Percentiles rank a stretch among this genome's conserved stretches.
Conservation (phyloP, 2,329 filamentous ascomycete genomes). For the Emmonsiellopsis sp. region DNA sequence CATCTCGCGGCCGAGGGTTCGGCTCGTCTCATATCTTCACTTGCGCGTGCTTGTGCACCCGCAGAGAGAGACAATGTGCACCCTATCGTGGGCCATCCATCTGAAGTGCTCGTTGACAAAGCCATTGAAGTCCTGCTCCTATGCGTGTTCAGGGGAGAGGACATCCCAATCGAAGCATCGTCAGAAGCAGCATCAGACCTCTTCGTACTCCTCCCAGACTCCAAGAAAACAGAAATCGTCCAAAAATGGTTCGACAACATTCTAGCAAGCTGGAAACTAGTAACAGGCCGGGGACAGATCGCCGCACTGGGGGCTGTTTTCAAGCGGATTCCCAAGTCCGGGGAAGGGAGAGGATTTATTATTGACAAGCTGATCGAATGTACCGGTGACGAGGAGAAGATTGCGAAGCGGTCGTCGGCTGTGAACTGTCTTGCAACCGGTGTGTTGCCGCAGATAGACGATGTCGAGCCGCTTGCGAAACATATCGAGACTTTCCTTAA, state of each 20-base stretch:
- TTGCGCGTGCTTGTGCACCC: constrained; percentile 18
- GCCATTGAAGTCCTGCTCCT: constrained; percentile 28
- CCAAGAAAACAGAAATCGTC: constrained; percentile 26
- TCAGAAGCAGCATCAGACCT: constrained; percentile 32
- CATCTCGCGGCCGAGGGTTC: constrained; percentile 35
- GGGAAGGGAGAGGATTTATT: constrained; percentile 20
- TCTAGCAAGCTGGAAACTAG: constrained; percentile 25
- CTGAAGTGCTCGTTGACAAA: constrained; percentile 19
- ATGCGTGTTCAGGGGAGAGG: constrained; percentile 32
- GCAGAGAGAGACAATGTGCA: neutral
- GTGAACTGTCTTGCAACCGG: constrained; percentile 30
- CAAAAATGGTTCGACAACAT: constrained; percentile 33
- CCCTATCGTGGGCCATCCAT: constrained; percentile 10
- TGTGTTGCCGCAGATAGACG: constrained; percentile 30
- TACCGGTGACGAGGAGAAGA: constrained; percentile 27
- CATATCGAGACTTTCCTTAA: constrained; percentile 47
- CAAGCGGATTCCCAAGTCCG: constrained; percentile 20
- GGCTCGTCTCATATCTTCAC: constrained; percentile 30
- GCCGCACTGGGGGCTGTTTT: constrained; percentile 33
- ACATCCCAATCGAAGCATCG: constrained; percentile 31
- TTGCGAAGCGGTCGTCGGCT: constrained; percentile 33
- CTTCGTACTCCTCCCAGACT: constrained; percentile 26
- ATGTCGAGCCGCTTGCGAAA: constrained; percentile 19
- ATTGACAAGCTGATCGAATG: constrained; percentile 26
- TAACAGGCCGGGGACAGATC: constrained; percentile 36